phyloP scores from a whole-genome alignment of 2,329 filamentous ascomycete species.

The Exophiala dermatitidis region DNA sequence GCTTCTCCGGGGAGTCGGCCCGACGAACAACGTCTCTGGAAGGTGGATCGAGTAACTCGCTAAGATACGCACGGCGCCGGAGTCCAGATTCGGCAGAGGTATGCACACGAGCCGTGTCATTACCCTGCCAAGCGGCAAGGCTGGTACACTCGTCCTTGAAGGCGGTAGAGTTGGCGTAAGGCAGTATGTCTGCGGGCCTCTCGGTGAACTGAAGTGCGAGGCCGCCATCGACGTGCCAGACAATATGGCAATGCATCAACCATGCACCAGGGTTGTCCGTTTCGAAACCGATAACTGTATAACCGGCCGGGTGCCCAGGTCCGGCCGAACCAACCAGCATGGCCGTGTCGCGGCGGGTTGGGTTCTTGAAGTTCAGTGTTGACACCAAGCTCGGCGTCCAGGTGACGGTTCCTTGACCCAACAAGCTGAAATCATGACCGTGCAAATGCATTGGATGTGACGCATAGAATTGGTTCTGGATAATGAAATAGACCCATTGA shows the following conservation, averaged over 20 bases:
- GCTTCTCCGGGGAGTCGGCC: constrained; percentile 3
- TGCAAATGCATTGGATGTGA: constrained; percentile 62
- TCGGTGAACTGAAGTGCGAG: constrained; percentile 43
- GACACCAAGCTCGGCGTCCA: constrained; percentile 46
- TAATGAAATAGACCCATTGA: constrained; percentile 25
- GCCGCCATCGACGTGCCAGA: constrained; percentile 65
- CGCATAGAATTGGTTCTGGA: constrained; percentile 27
- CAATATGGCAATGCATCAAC: constrained; percentile 74
- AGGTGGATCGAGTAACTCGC: constrained; percentile 4
- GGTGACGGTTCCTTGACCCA: constrained; percentile 45
- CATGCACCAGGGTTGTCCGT: constrained; percentile 49
- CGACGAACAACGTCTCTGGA: constrained; percentile 11
- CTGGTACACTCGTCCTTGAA: constrained; percentile 7
- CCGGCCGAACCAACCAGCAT: constrained; percentile 51
- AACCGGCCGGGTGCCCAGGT: constrained; percentile 34
- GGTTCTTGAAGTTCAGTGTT: constrained; percentile 52
- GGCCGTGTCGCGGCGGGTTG: constrained; percentile 63
- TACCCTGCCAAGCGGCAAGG: constrained; percentile 3
- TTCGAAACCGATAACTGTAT: constrained; percentile 53
- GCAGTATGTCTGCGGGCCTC: constrained; percentile 14
- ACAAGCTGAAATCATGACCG: constrained; percentile 59
- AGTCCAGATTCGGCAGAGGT: constrained; percentile 17
- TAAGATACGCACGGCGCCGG: constrained; percentile 16
- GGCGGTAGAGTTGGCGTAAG: not conserved
- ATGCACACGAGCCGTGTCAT: constrained; percentile 2